Conservation (phyloP, 2,329 filamentous ascomycete genomes). For the Epichloe festucae region DNA sequence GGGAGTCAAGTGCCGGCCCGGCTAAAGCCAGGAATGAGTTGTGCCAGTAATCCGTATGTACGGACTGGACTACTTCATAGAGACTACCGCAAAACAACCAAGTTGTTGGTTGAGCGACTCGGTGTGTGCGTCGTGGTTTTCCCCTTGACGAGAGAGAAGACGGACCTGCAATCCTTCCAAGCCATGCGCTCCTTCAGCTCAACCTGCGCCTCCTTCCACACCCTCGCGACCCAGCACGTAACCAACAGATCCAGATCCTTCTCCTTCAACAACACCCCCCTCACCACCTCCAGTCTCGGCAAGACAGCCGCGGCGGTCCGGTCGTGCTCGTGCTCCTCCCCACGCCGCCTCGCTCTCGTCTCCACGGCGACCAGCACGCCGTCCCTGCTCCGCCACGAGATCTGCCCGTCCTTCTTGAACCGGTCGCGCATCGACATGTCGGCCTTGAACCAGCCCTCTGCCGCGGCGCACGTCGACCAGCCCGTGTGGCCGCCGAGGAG, state of each 20-base stretch:
- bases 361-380: constrained; percentile 15
- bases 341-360: constrained; percentile 10
- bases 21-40: no score
- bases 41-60: no score
- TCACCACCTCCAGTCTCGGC: constrained; percentile 15
- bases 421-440: constrained; percentile 10
- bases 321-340: background rate
- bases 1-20: no score
- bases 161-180: constrained; percentile 14
- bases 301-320: constrained; percentile 2
- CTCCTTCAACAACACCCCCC: constrained; percentile 10
- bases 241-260: constrained; percentile 17
- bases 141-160: background rate
- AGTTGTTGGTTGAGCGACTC: background rate
- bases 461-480: constrained; percentile 11
- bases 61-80: no score
- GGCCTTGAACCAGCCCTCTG: constrained; percentile 12
- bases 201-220: constrained; percentile 15
- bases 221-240: constrained; percentile 15
- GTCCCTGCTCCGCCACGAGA: constrained; percentile 13
- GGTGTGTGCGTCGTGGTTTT: no score
- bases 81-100: background rate
- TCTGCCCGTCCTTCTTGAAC: constrained; percentile 12
- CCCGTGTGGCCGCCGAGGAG: constrained; percentile 10
- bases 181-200: constrained; percentile 12